Percentiles rank a stretch among this genome's conserved stretches.
These are phyloP conservation scores for Cucurbita ficifolia DNA, from an alignment of 306 rosid genomes.

Conservation along the genomic window DNA sequence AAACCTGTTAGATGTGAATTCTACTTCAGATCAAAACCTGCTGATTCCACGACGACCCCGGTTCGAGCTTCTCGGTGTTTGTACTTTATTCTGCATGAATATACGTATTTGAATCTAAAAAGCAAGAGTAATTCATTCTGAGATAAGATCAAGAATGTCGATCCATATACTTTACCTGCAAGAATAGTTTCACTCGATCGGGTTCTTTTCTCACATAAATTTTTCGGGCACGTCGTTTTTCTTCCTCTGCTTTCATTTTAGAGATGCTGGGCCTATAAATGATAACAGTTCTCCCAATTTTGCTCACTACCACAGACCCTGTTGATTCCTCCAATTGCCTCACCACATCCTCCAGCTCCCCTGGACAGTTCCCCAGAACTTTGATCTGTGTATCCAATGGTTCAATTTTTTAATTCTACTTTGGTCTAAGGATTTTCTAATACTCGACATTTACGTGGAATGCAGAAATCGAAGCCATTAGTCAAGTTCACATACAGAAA, in stretches of 20 bases:
- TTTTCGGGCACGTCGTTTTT: constrained; percentile 37
- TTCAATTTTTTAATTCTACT: not conserved
- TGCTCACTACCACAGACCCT: constrained; percentile 58
- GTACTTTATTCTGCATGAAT: constrained; percentile 31
- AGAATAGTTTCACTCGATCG: constrained; percentile 12
- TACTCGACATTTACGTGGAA: not conserved
- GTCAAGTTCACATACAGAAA: not conserved
- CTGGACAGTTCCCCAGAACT: constrained; percentile 69
- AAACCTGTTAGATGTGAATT: not conserved
- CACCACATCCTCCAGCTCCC: constrained; percentile 64
- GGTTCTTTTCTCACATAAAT: constrained; percentile 25
- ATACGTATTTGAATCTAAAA: not conserved
- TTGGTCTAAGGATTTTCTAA: not conserved
- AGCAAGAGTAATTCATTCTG: not conserved
- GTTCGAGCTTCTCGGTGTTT: constrained; percentile 17
- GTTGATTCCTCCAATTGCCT: constrained; percentile 29
- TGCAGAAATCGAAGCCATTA: not conserved
- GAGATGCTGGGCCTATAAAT: constrained; percentile 71
- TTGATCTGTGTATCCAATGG: constrained; percentile 49
- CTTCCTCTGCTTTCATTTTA: constrained; percentile 77
- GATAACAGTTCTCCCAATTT: constrained; percentile 66
- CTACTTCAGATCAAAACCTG: constrained; percentile 16
- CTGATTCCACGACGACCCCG: constrained; percentile 42
- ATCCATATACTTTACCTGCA: constrained; percentile 18
- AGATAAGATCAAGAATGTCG: not conserved